A percentile compares a stretch with the other conserved stretches of the same genome.
These are phyloP conservation scores for Cyamopsis tetragonoloba DNA, from an alignment of 306 rosid genomes.

Conservation along the genomic window DNA sequence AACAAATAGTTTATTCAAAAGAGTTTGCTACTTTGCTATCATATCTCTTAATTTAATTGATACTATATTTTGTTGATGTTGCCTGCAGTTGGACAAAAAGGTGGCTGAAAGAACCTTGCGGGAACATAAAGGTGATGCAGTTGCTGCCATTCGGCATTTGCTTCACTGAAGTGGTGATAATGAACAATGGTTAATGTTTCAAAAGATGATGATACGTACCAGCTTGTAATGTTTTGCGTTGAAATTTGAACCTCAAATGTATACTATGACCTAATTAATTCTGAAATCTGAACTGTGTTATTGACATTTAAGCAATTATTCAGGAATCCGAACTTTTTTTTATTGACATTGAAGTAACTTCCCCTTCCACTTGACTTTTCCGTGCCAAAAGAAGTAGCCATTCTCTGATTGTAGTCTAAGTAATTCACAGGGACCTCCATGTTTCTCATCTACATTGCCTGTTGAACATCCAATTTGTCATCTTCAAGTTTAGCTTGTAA, in stretches of 20 bases:
- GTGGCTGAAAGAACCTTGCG: conserved; percentile 93
- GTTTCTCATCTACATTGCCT: background rate
- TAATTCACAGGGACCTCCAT: background rate
- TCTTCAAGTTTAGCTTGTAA: background rate
- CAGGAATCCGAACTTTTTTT: background rate
- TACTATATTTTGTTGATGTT: background rate
- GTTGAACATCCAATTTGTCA: background rate
- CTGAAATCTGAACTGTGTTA: background rate
- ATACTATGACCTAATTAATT: conserved; percentile 8
- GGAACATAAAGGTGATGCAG: conserved; percentile 97
- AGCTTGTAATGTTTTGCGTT: background rate
- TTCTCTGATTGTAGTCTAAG: background rate
- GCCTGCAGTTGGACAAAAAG: conserved; percentile 74
- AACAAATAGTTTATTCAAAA: too few relatives aligned
- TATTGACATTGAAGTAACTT: background rate
- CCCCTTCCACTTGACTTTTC: background rate
- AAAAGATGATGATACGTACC: background rate
- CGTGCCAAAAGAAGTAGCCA: background rate
- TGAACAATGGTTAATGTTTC: conserved; percentile 1
- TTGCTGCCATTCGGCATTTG: conserved; percentile 85
- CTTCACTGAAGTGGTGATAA: conserved; percentile 40
- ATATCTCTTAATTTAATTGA: too few relatives aligned
- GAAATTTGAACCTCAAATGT: background rate
- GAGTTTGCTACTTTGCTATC: too few relatives aligned
- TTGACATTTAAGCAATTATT: background rate